A percentile compares a stretch with the other conserved stretches of the same genome.
Evolutionary conservation across 257 asterid species (phyloP).

Genomic region (Capsicum rhomboideum): DNA sequence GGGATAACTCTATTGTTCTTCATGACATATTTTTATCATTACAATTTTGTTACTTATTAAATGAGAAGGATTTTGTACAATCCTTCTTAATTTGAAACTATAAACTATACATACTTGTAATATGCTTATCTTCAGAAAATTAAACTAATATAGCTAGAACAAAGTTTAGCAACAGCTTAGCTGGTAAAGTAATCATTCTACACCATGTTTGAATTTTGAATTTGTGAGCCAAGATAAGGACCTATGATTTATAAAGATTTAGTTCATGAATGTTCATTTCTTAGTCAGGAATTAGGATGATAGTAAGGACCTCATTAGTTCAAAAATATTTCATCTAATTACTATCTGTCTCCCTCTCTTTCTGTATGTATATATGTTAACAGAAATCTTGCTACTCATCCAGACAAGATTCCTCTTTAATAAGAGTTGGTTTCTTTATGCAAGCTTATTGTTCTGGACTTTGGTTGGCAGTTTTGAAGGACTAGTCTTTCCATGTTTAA

Average conservation of each 20-base stretch:
- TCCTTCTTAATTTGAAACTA: not conserved
- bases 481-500: not conserved
- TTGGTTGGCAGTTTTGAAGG: not conserved
- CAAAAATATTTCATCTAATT: not conserved
- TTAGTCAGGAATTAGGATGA: not conserved
- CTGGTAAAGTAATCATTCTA: not conserved
- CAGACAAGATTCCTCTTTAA: not conserved
- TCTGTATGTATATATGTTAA: not conserved
- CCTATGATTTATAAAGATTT: not conserved
- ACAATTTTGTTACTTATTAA: not conserved
- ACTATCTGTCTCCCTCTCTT: no score
- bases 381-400: not conserved
- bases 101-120: not conserved
- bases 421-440: not conserved
- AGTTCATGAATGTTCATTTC: not conserved
- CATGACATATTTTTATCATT: not conserved
- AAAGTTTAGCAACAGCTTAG: not conserved
- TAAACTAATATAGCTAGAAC: not conserved
- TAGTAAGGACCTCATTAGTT: not conserved
- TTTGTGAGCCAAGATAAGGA: not conserved
- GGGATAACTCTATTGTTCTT: not conserved
- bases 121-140: not conserved
- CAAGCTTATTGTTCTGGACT: not conserved
- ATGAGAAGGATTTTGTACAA: not conserved
- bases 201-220: not conserved